phyloP scores from a whole-genome alignment of 805 yeast species.

The Starmera caribaea region DNA sequence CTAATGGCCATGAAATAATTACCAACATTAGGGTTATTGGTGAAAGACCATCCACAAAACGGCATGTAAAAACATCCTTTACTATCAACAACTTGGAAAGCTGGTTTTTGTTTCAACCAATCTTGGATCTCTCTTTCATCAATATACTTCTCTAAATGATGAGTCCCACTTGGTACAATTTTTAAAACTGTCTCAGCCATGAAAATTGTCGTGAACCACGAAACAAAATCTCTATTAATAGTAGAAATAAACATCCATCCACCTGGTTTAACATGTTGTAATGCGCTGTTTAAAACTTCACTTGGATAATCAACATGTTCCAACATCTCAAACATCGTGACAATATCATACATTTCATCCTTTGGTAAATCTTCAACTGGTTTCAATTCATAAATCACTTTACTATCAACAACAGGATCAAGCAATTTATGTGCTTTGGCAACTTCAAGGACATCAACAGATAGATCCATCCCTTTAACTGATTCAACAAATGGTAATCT shows the following conservation, averaged over 20 bases:
- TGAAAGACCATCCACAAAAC: conserved; percentile 74
- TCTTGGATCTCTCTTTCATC: conserved; percentile 60
- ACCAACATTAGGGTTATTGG: conserved; percentile 51
- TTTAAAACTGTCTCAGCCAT: conserved; percentile 74
- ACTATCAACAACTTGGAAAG: conserved; percentile 51
- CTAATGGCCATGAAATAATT: conserved; percentile 87
- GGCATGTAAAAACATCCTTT: conserved; percentile 84
- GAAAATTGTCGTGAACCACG: conserved; percentile 89
- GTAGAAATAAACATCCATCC: conserved; percentile 89
- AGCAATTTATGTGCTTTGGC: conserved; percentile 58
- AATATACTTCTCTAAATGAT: conserved; percentile 77
- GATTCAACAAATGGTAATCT: conserved; percentile 50
- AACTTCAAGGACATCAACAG: conserved; percentile 71
- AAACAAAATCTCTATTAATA: conserved; percentile 75
- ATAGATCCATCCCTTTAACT: conserved; percentile 80
- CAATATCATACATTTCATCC: conserved; percentile 52
- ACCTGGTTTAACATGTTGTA: conserved; percentile 50
- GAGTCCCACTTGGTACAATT: conserved; percentile 91
- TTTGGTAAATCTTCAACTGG: conserved; percentile 52
- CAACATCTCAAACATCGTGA: conserved; percentile 88
- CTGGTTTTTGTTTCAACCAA: conserved; percentile 44
- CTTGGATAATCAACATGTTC: conserved; percentile 91
- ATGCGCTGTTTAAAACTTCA: conserved; percentile 57
- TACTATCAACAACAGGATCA: conserved; percentile 54
- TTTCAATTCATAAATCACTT: conserved; percentile 48